Evolutionary conservation across 2,329 filamentous ascomycete species (phyloP).

Genomic region (Penicillium fuscoglaucum): DNA sequence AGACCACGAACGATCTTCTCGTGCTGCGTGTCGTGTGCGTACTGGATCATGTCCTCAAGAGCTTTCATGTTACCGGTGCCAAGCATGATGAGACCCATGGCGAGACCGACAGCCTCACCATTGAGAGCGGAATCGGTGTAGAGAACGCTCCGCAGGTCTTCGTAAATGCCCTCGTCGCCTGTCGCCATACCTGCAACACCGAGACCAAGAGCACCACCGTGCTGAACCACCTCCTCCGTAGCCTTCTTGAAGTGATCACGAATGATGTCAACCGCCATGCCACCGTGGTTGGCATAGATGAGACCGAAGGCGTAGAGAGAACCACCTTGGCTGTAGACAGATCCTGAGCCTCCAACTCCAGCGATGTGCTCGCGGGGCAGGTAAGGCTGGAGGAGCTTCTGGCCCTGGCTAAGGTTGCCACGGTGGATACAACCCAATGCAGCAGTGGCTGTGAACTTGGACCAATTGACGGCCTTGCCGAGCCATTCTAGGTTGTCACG

Average conservation of each 20-base stretch:
- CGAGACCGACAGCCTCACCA: constrained; percentile 89
- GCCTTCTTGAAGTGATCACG: constrained; percentile 52
- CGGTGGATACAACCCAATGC: constrained; percentile 95
- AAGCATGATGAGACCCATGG: constrained; percentile 98
- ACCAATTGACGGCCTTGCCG: constrained; percentile 98
- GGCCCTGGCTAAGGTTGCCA: constrained; percentile 88
- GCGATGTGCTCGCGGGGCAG: constrained; percentile 67
- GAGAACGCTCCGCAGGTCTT: constrained; percentile 83
- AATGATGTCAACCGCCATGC: constrained; percentile 65
- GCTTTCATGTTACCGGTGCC: constrained; percentile 95
- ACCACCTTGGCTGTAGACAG: constrained; percentile 92
- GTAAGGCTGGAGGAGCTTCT: constrained; percentile 92
- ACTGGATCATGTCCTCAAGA: constrained; percentile 94
- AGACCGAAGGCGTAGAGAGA: constrained; percentile 93
- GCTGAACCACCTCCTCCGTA: constrained; percentile 80
- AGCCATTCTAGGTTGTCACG: constrained; percentile 97
- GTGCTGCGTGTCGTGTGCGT: constrained; percentile 96
- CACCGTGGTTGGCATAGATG: constrained; percentile 96
- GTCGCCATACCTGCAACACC: constrained; percentile 98
- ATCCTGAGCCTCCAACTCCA: constrained; percentile 72
- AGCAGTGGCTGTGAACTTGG: constrained; percentile 96
- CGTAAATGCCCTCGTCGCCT: constrained; percentile 84
- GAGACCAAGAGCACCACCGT: constrained; percentile 90
- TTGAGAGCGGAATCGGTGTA: constrained; percentile 95
- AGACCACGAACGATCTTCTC: constrained; percentile 98